A percentile compares a stretch with the other conserved stretches of the same genome.
phyloP scores from a whole-genome alignment of 73 alveolate species.

The Paramecium sexaurelia region DNA sequence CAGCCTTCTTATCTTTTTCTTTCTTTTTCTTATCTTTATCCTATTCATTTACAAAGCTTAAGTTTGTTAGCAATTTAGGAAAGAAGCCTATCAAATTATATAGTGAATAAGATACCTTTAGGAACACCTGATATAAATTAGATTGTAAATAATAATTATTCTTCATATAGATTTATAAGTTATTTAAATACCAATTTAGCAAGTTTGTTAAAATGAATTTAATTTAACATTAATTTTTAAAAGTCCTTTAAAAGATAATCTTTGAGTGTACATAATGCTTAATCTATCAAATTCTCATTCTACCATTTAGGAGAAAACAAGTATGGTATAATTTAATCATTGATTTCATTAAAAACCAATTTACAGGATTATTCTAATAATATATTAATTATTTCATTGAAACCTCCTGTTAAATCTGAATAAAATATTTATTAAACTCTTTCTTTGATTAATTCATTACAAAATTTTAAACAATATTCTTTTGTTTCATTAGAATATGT shows the following conservation, averaged over 20 bases:
- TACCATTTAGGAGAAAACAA: constrained; percentile 6
- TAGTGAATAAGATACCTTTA: not conserved
- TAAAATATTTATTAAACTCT: constrained; percentile 33
- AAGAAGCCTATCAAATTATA: not conserved
- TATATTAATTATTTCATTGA: constrained; percentile 2
- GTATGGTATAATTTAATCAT: constrained; percentile 10
- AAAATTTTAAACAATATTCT: constrained; percentile 22
- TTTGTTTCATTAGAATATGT: constrained; percentile 47
- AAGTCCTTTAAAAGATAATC: not conserved
- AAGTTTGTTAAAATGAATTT: constrained; percentile 25
- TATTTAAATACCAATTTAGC: not conserved
- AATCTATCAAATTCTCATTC: not conserved
- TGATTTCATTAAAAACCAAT: constrained; percentile 7
- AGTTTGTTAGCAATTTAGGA: constrained; percentile 12
- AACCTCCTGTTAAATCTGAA: not conserved
- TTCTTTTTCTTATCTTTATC: constrained; percentile 35
- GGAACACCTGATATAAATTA: not conserved
- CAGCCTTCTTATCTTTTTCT: constrained; percentile 35
- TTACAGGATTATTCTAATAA: not conserved
- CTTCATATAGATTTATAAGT: not conserved
- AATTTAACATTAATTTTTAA: constrained; percentile 18
- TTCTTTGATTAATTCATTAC: not conserved
- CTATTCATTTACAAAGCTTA: not conserved
- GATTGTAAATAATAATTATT: not conserved
- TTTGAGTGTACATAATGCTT: constrained; percentile 16